Conservation (phyloP, 148 eudicot species). For the Silene conica region DNA sequence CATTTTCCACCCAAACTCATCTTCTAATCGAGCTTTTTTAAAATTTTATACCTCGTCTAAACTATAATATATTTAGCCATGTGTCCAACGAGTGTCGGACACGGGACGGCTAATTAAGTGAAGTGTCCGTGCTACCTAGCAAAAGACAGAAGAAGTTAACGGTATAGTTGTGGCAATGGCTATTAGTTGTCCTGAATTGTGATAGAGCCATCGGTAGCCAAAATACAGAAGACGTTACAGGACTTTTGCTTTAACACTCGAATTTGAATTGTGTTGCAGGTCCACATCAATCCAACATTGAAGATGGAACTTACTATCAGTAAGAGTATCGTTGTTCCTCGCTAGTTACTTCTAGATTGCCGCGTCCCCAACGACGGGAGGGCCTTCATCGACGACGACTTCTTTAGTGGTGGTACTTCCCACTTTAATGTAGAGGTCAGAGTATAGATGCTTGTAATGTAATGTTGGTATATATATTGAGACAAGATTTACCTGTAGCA, state of each 20-base stretch:
- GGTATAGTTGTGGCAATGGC: too few relatives aligned
- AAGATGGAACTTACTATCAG: background rate
- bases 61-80: too few relatives aligned
- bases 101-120: too few relatives aligned
- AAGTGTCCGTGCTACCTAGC: too few relatives aligned
- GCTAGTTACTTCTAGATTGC: background rate
- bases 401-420: slow-evolving; percentile 9
- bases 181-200: too few relatives aligned
- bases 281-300: slow-evolving; percentile 16
- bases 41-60: too few relatives aligned
- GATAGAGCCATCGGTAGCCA: too few relatives aligned
- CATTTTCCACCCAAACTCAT: too few relatives aligned
- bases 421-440: slow-evolving; percentile 12
- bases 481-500: background rate
- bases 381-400: background rate
- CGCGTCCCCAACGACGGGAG: slow-evolving; percentile 10
- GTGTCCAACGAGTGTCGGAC: too few relatives aligned
- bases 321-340: background rate
- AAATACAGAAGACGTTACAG: background rate
- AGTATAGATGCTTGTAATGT: slow-evolving; percentile 10
- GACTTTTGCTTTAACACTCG: background rate
- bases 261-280: slow-evolving; percentile 11
- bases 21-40: too few relatives aligned
- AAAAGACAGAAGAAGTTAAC: too few relatives aligned
- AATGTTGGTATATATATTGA: slow-evolving; percentile 1